Base-by-base conservation (phyloP, 2,329 filamentous ascomycete species). In the Teratosphaeria destructans region DNA sequence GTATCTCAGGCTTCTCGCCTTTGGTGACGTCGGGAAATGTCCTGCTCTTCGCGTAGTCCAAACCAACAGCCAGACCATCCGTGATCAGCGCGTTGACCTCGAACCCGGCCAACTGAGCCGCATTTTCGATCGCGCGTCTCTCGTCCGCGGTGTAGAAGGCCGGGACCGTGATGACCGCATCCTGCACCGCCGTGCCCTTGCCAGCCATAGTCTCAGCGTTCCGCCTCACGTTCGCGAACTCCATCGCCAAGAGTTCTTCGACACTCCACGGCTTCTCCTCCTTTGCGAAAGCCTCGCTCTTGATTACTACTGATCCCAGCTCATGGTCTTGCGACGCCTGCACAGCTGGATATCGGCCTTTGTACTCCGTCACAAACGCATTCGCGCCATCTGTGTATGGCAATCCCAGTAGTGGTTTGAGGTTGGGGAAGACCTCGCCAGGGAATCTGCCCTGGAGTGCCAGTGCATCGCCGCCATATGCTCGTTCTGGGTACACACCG, bases 181-280 rank as follows among this genome's bases (percentile, higher is more conserved):
- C 91, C 59, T 85, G 86, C 55, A 97, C 84, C 60, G 79, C 79
- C 57, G 82, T 85, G 23, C 85, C 88, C 62, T 88, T 84, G 34
- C 90, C 91, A 60, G 92, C 91, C 68, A 95, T 76, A 54, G 79
- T 77, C 77, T 96, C 90, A 14, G 94, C 94, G 69, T 96, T 97
- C 72, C 85, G 85, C 73, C 88, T 88, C 67, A 97, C 85, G 74
- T 90, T 94, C 79, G 95, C 89, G 65, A 99, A 81, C 77, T 97
- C 86, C 94, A 99, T 99, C 55, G 92, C 92, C 71, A 99, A 76
- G 65, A 99, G 80, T 77, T 99, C 94, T 77, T 99, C 94, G 0
- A 97, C 87, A 68, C 89, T 83, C 70, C 85, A 87, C 16, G 78
- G 74, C 61, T 79, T 76, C 65, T 82, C 80, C 56, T 84, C 85